These are phyloP conservation scores for Epichloe scottii DNA, from an alignment of 2,329 filamentous ascomycete species.

Conservation along the genomic window DNA sequence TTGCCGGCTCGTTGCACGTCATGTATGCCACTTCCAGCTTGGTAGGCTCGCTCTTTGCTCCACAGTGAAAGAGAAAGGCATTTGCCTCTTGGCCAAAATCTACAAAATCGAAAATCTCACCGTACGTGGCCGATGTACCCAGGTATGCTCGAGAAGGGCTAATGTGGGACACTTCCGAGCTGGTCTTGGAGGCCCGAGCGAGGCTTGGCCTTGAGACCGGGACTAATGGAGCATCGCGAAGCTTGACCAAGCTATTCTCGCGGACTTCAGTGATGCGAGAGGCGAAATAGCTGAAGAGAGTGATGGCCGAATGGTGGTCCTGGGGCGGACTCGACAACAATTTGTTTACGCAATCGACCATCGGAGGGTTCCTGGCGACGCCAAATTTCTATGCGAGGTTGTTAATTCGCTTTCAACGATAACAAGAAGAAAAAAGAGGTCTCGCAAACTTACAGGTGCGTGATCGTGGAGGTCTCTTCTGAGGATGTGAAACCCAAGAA, in stretches of 20 bases:
- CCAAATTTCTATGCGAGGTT: constrained; percentile 53
- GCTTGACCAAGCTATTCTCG: constrained; percentile 41
- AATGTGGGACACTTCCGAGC: constrained; percentile 27
- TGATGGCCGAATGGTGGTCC: constrained; percentile 51
- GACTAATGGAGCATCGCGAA: constrained; percentile 58
- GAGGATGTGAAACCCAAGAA: constrained; percentile 73
- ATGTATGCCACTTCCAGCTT: constrained; percentile 74
- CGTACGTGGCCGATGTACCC: constrained; percentile 57
- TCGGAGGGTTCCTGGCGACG: constrained; percentile 68
- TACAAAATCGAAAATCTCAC: constrained; percentile 92
- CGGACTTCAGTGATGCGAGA: constrained; percentile 63
- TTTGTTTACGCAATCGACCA: constrained; percentile 62
- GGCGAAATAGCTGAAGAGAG: constrained; percentile 74
- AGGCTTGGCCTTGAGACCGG: constrained; percentile 40
- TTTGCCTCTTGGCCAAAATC: constrained; percentile 86
- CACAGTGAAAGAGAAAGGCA: constrained; percentile 74
- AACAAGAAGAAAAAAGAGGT: not conserved
- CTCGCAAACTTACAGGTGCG: constrained; percentile 35
- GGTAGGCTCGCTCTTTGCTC: constrained; percentile 83
- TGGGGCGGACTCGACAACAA: constrained; percentile 62
- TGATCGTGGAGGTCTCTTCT: constrained; percentile 65
- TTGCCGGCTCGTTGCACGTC: constrained; percentile 71
- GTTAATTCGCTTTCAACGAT: constrained; percentile 4
- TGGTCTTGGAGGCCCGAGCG: constrained; percentile 22
- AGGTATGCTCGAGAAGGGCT: constrained; percentile 69